Evolutionary conservation across 805 yeast genomes (phyloP).

Genomic region (Komagataella kurtzmanii): DNA sequence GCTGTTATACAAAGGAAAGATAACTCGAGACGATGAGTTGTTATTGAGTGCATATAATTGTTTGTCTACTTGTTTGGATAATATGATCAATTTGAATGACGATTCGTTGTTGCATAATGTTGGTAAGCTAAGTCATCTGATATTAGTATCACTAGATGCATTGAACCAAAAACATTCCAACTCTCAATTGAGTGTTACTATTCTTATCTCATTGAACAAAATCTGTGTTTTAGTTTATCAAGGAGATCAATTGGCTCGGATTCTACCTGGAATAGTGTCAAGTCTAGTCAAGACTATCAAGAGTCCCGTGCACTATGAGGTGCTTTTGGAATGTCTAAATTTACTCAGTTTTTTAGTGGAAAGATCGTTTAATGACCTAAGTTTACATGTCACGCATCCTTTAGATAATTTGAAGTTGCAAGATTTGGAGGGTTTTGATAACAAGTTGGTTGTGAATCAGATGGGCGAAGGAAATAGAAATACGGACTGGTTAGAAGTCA

Average conservation of each 20-base stretch:
- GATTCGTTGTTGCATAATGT: not conserved
- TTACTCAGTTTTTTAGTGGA: conserved; percentile 17
- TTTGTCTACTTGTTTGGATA: not conserved
- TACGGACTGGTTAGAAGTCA: conserved; percentile 39
- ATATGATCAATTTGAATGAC: not conserved
- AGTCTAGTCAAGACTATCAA: conserved; percentile 23
- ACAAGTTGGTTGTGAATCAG: not conserved
- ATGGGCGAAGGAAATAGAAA: conserved; percentile 16
- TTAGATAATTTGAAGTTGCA: not conserved
- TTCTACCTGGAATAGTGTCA: conserved; percentile 40
- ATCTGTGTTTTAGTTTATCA: conserved; percentile 23
- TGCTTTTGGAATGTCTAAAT: conserved; percentile 16
- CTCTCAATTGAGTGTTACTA: not conserved
- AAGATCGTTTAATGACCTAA: conserved; percentile 27
- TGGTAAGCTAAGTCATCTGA: not conserved
- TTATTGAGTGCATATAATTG: not conserved
- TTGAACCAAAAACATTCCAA: conserved; percentile 7
- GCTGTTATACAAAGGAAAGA: not conserved
- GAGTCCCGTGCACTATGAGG: conserved; percentile 21
- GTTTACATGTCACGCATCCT: conserved; percentile 12
- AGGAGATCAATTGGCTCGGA: conserved; percentile 34
- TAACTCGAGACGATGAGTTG: not conserved
- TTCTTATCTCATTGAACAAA: conserved; percentile 1
- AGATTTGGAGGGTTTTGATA: not conserved
- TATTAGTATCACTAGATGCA: conserved; percentile 16